Evolutionary conservation across 2,329 filamentous ascomycete species (phyloP), one percentile per base, ranked within the genome.

Genomic region (Aspergillus sp.): DNA sequence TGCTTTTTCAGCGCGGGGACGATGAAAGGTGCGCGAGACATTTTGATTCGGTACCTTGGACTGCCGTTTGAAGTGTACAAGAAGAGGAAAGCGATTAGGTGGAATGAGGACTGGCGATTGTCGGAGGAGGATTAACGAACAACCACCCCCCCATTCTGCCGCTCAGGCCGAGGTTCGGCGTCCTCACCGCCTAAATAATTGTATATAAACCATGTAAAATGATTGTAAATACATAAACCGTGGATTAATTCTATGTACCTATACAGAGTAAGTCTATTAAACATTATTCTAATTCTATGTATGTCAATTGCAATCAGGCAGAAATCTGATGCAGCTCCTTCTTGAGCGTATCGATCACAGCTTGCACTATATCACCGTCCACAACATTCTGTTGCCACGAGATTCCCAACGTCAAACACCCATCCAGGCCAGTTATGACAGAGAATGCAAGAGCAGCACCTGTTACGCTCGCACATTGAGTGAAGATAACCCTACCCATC

Each of bases 1-100:
- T 98, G 95, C 71, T 86, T 86, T 71, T 85, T 90, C 35, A 90
- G 79, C 41, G 93, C 90, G 27, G 91, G 90, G 59, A 96, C 87
- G 19, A 95, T 82, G 55, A 95, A 80, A 14, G 86, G 85, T 56
- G 80, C 78, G 62, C 76, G 75, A 44, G 78, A 64, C 78, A 82
- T 81, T 19, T 67, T 75, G 65, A 24, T 47, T 5, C 5, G 23
- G 1, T 15, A 14, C 19, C 35, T 6, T n/a, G 27, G 3, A 35
- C 17, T 48, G 31, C 11, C 12, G 27, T n/a, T 15, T 19, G 27
- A 35, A 19, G 17, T 43, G 40, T 43, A 9, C 15, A 19, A 17
- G 3, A 17, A 9, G 27, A 48, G n/a, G 17, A 17, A 15, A 47
- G 9, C 8, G 27, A 31, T 31, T 31, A 31, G 3, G 1, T 31